Evolutionary conservation across 805 yeast genomes (phyloP).

Genomic region (Gaillardinia entomophila): DNA sequence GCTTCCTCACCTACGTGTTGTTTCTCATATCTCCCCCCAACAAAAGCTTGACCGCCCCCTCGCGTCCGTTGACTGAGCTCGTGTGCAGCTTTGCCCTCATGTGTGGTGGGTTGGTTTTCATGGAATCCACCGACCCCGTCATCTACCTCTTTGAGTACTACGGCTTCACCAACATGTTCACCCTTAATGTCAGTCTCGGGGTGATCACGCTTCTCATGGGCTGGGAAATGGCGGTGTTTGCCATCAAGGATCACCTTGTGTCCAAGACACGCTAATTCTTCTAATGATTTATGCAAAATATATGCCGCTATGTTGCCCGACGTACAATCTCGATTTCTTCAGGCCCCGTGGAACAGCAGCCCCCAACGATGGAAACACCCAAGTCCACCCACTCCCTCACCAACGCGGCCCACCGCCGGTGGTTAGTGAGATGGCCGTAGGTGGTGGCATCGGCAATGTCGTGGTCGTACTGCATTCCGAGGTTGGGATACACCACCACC

Average conservation of each 20-base stretch:
- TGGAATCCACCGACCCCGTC: conserved; percentile 86
- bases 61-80: conserved; percentile 81
- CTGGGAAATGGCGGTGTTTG: conserved; percentile 73
- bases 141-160: conserved; percentile 76
- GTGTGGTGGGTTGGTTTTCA: conserved; percentile 86
- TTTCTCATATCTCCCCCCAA: conserved; percentile 32
- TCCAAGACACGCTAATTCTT: not conserved
- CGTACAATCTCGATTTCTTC: conserved; percentile 21
- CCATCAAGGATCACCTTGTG: conserved; percentile 49
- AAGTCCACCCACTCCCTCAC: conserved; percentile 34
- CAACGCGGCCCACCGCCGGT: conserved; percentile 30
- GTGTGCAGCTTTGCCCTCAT: conserved; percentile 72
- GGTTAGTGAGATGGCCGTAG: conserved; percentile 7
- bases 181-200: conserved; percentile 83
- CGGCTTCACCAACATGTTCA: conserved; percentile 85
- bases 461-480: conserved; percentile 63
- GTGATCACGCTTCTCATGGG: conserved; percentile 73
- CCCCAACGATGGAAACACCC: conserved; percentile 53
- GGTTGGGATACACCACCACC: conserved; percentile 64
- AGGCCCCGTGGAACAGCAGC: conserved; percentile 72
- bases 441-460: conserved; percentile 24
- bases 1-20: conserved; percentile 58
- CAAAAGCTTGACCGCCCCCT: conserved; percentile 23
- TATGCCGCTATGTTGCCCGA: not conserved
- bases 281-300: not conserved